A percentile compares a stretch with the other conserved stretches of the same genome.
These are phyloP conservation scores for Saccharomyces cerevisiae DNA, from an alignment of 805 yeast species.

Conservation along the genomic window DNA sequence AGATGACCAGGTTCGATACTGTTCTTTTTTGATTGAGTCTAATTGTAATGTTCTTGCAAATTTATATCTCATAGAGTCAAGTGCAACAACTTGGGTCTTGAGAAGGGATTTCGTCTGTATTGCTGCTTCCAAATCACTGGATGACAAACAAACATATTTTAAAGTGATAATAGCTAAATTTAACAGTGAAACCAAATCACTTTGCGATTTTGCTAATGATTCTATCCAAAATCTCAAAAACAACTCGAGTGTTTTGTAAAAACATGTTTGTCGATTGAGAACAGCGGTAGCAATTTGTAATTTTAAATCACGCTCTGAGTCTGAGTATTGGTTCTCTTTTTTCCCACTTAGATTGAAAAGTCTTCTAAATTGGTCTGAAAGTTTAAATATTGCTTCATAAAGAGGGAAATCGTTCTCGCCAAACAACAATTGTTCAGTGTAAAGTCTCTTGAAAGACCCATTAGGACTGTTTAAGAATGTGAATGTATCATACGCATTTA, in stretches of 20 bases:
- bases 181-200: constrained; percentile 45
- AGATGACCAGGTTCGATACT: constrained; percentile 37
- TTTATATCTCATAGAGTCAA: constrained; percentile 38
- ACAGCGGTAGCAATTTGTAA: constrained; percentile 33
- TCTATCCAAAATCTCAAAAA: constrained; percentile 58
- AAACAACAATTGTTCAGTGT: constrained; percentile 58
- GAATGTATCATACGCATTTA: constrained; percentile 46
- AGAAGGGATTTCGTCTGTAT: constrained; percentile 17
- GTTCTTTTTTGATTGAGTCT: constrained; percentile 31
- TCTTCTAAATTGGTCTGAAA: constrained; percentile 26
- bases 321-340: neutral
- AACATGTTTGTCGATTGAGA: neutral
- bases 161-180: constrained; percentile 12
- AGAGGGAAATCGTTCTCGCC: constrained; percentile 47
- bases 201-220: constrained; percentile 40
- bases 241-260: neutral
- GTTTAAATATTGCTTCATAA: constrained; percentile 30
- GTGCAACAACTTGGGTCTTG: constrained; percentile 39
- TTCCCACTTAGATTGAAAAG: constrained; percentile 12
- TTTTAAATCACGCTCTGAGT: constrained; percentile 16
- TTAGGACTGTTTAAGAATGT: constrained; percentile 49
- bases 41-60: constrained; percentile 51
- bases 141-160: constrained; percentile 6
- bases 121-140: neutral
- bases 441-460: constrained; percentile 51